phyloP scores from a whole-genome alignment of 1,284 basidiomycete genomes.

The Malassezia slooffiae region DNA sequence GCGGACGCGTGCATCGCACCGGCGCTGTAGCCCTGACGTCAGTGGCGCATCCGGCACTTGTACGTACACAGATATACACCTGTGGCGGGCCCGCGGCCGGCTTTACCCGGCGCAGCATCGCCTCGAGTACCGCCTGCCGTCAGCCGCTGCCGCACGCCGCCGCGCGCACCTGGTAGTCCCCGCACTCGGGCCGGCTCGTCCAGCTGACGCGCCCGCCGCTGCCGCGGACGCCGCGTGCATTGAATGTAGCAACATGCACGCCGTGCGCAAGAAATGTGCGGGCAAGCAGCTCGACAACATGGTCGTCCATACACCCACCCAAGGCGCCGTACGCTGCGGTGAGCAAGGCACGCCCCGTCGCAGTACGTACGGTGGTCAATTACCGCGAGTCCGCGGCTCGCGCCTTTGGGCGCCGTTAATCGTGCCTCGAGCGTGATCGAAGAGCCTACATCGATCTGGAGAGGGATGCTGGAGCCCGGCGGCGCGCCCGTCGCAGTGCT shows the following conservation, averaged over 20 bases:
- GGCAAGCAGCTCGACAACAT: slow-evolving; percentile 10
- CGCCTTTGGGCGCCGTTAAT: neutral
- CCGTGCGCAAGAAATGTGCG: neutral
- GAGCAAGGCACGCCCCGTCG: neutral
- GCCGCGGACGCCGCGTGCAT: slow-evolving; percentile 9
- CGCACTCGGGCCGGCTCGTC: slow-evolving; percentile 13
- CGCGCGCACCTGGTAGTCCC: slow-evolving; percentile 12
- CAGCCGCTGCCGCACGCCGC: neutral
- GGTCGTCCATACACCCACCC: slow-evolving; percentile 15
- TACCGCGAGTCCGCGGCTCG: slow-evolving; percentile 3
- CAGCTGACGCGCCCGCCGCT: slow-evolving; percentile 12
- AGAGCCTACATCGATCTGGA: too few species aligned
- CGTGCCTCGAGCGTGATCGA: slow-evolving; percentile 4
- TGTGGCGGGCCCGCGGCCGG: neutral
- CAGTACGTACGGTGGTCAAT: slow-evolving; percentile 10
- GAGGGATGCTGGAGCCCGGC: too few species aligned
- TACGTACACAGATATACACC: neutral
- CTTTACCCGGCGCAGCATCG: neutral
- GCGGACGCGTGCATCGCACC: slow-evolving; percentile 14
- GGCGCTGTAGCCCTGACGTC: slow-evolving; percentile 15
- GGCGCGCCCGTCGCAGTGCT: too few species aligned
- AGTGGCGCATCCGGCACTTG: too few species aligned
- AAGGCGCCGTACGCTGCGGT: slow-evolving; percentile 8
- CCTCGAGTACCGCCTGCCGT: neutral
- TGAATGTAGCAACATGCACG: slow-evolving; percentile 11